Conservation (phyloP, 345 rosid species). For the Gossypium bickii region DNA sequence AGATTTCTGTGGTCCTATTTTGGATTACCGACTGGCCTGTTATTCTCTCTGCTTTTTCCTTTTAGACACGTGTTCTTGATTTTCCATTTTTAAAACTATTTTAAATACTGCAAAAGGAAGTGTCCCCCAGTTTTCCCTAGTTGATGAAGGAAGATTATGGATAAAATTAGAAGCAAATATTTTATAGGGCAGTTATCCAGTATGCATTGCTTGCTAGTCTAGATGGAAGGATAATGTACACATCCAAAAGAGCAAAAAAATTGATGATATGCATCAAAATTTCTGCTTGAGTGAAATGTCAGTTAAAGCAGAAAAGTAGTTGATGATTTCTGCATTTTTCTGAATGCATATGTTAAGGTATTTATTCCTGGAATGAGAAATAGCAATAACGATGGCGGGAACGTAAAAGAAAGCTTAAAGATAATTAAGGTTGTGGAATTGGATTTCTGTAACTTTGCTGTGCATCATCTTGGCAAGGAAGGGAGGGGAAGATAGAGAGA, state of each 20-base stretch:
- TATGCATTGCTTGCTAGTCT: slow-evolving; percentile 3
- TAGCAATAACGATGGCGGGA: neutral
- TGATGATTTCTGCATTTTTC: neutral
- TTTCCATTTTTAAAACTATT: neutral
- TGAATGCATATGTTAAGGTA: neutral
- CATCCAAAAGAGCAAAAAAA: neutral
- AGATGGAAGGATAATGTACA: neutral
- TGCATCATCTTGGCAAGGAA: neutral
- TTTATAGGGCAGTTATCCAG: neutral
- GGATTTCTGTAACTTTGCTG: neutral
- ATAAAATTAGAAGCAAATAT: neutral
- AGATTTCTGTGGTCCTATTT: neutral
- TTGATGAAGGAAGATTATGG: neutral
- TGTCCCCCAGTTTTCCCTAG: neutral
- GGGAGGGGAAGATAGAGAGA: neutral
- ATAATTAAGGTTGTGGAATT: neutral
- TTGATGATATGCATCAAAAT: neutral
- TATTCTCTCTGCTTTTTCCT: neutral
- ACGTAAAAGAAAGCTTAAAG: neutral
- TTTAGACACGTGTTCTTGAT: neutral
- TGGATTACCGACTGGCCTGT: neutral
- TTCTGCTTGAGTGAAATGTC: neutral
- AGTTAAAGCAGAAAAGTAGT: slow-evolving; percentile 3
- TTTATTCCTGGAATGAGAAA: neutral
- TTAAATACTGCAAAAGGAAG: neutral